Percentiles rank a stretch among this genome's conserved stretches.
phyloP scores from a whole-genome alignment of 2,329 filamentous ascomycete genomes.

The Moelleriella libera region DNA sequence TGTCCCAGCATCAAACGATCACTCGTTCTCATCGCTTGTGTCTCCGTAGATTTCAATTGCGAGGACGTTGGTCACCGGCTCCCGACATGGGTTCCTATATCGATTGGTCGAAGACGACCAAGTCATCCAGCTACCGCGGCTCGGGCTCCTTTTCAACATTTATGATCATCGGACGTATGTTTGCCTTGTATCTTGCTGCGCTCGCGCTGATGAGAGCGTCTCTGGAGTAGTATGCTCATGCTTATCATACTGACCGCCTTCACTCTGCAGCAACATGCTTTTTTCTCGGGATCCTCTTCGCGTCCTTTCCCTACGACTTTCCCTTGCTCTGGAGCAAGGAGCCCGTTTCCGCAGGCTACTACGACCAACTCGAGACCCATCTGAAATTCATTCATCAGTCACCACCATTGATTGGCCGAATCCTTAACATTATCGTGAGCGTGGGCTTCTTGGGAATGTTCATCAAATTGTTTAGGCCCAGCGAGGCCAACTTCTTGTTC shows the following conservation, averaged over 20 bases:
- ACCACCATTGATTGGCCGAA: constrained; percentile 80
- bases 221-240: too few species aligned
- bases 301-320: constrained; percentile 90
- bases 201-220: too few species aligned
- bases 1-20: too few species aligned
- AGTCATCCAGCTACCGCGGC: constrained; percentile 42
- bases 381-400: constrained; percentile 83
- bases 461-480: constrained; percentile 86
- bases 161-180: constrained; percentile 88
- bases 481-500: constrained; percentile 91
- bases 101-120: constrained; percentile 42
- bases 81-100: constrained; percentile 22
- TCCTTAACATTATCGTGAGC: constrained; percentile 85
- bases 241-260: background rate
- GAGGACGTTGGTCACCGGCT: too few species aligned
- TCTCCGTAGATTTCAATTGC: too few species aligned
- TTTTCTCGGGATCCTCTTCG: constrained; percentile 97
- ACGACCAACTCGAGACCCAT: constrained; percentile 76
- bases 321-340: constrained; percentile 69
- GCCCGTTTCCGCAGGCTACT: constrained; percentile 52
- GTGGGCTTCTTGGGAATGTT: constrained; percentile 81
- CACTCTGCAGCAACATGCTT: constrained; percentile 62
- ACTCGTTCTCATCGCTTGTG: too few species aligned
- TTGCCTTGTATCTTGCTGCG: background rate
- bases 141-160: constrained; percentile 81